Base-by-base conservation (phyloP, 805 yeast species). In the Groenewaldozyma tartarivorans region DNA sequence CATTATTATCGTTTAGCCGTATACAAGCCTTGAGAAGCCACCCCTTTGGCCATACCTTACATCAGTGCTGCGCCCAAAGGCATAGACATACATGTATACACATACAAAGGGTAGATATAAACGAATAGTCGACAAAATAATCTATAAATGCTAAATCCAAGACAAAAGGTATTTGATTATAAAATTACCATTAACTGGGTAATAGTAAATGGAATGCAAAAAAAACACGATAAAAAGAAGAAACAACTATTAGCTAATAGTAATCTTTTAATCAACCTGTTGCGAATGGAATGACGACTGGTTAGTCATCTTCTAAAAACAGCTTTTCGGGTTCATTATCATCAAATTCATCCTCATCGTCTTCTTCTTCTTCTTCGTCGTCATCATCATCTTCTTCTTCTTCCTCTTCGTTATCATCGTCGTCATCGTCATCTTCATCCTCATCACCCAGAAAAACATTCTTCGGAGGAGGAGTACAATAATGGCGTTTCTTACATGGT, bases 371-470 rank as follows among this genome's bases (percentile, higher is more conserved):
- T 21, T 34, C 42, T 13, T 43, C 47, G n/a, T 35, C 39, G 20
- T 40, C 49, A 22, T 36, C 22, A 4, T 42, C 41, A n/a, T 44
- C 43, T 20, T 43, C 34, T 5, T 19, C 20, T 4, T 21, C 21
- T 11, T 34, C 42, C 3, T 44, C 46, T 18, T 21, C 9, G 17
- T 46, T 41, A 19, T 38, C 41, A 16, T 48, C 45, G 21, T 43
- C 39, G 24, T 48, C 45, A 17, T 47, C 47, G 24, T 48, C 45
- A 16, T 39, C 46, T n/a, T 44, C 46, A 20, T 42, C 43, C 9
- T 40, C 47, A 20, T 45, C 44, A 6, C 37, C 43, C 5, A 19
- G 21, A 15, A 34, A 33, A 13, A 31, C 11, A 21, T 33, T 24
- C 18, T 35, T 15, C 13, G 36, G 38, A 33, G 29, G 26, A 3